Conservation (phyloP, 2,329 filamentous ascomycete species). For the Thelonectria blattea region DNA sequence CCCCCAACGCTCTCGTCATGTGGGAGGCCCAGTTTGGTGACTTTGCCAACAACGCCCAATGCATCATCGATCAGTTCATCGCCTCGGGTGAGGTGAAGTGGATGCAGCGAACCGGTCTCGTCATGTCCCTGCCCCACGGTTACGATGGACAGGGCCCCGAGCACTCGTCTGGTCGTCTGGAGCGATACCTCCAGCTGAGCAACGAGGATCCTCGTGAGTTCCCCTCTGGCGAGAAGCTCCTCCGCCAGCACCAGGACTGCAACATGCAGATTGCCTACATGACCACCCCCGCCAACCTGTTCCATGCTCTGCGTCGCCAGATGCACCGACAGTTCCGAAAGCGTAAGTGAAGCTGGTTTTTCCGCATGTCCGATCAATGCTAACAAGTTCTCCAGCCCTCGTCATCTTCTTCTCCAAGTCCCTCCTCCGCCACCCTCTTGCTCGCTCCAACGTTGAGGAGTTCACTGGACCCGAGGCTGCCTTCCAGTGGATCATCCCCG, state of each 20-base stretch:
- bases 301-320: slow-evolving; percentile 95
- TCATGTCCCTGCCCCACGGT: slow-evolving; percentile 95
- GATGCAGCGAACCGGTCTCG: slow-evolving; percentile 96
- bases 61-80: slow-evolving; percentile 98
- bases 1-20: slow-evolving; percentile 96
- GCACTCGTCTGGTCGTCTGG: slow-evolving; percentile 96
- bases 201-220: slow-evolving; percentile 97
- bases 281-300: slow-evolving; percentile 94
- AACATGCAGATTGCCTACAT: slow-evolving; percentile 99
- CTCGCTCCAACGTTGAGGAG: slow-evolving; percentile 87
- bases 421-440: slow-evolving; percentile 90
- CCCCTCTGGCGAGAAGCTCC: slow-evolving; percentile 85
- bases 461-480: slow-evolving; percentile 84
- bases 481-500: slow-evolving; percentile 96
- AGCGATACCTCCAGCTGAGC: slow-evolving; percentile 95
- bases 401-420: slow-evolving; percentile 99
- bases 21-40: slow-evolving; percentile 99
- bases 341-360: slow-evolving; percentile 65
- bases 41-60: slow-evolving; percentile 99
- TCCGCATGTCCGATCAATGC: slow-evolving; percentile 13
- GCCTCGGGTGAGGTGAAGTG: slow-evolving; percentile 98
- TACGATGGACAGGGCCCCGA: slow-evolving; percentile 98
- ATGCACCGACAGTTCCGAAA: slow-evolving; percentile 99
- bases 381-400: slow-evolving; percentile 65
- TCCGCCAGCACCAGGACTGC: slow-evolving; percentile 98